Conservation (phyloP, 495 filamentous ascomycete genomes). For the Aspergillus nanangensis region DNA sequence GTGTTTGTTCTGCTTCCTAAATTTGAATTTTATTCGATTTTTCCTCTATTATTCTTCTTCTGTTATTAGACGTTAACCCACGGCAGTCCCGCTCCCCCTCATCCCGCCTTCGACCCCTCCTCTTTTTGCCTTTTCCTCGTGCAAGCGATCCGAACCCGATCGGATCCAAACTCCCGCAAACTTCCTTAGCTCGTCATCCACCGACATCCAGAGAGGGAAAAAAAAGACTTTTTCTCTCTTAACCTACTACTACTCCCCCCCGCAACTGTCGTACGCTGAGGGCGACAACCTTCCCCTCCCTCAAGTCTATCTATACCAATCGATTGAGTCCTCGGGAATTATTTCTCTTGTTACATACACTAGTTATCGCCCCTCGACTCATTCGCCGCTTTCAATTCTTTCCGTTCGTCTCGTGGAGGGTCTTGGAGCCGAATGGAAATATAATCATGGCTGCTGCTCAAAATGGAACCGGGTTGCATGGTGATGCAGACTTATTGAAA, state of each 20-base stretch:
- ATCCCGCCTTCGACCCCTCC: slow-evolving; percentile 3
- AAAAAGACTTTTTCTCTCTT: slow-evolving; percentile 20
- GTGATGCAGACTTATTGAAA: slow-evolving; percentile 47
- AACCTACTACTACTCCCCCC: background rate
- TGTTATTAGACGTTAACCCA: background rate
- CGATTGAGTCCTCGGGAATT: background rate
- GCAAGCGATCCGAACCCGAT: slow-evolving; percentile 23
- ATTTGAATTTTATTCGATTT: background rate
- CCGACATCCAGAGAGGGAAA: slow-evolving; percentile 22
- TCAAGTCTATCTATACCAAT: too few relatives aligned
- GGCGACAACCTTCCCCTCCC: background rate
- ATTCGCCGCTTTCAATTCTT: slow-evolving; percentile 2
- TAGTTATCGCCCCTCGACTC: slow-evolving; percentile 1
- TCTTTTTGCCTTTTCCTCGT: slow-evolving; percentile 6
- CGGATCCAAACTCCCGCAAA: slow-evolving; percentile 39
- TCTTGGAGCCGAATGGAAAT: slow-evolving; percentile 38
- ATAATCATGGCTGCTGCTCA: slow-evolving; percentile 43
- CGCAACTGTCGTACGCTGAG: too few relatives aligned
- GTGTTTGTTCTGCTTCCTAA: background rate
- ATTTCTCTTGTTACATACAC: too few relatives aligned
- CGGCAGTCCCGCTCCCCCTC: slow-evolving; percentile 1
- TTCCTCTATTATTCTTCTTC: background rate
- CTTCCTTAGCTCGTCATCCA: slow-evolving; percentile 37
- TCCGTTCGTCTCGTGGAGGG: slow-evolving; percentile 15
- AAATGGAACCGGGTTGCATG: slow-evolving; percentile 46